Base-by-base conservation (phyloP, 305 asterid species). In the Withania somnifera region DNA sequence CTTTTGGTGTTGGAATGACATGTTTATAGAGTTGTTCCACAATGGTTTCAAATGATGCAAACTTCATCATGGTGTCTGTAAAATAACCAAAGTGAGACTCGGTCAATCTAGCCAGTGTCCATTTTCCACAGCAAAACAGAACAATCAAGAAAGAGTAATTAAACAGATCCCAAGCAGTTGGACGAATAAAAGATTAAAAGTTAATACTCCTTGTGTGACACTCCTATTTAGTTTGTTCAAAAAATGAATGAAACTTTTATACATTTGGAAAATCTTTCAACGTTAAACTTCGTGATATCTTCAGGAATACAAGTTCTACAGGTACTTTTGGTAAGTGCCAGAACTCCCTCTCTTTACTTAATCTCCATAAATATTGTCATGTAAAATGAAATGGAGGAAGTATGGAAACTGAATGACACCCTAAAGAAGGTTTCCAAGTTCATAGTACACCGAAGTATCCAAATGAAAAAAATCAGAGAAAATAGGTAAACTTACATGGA, bases 51-150 rank as follows among this genome's bases (percentile, higher is more conserved):
- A 91, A 95, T 2, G 98, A 90, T 1, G 98, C 93, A 78, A 95
- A 95, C 85, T 94, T 95, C 97, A 95, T 94, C 99, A 95, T 95
- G 13, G 99, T 94, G 84, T 95, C 97, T 93, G 92, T 85, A 85
- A 71, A 47, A 14, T 57, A 45, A 28, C 34, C 76, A 53, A 32
- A 50, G 52, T 50, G 28, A 68, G 63, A 52, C 42, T 77, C 54
- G 2, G 60, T 73, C 24, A 73, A 15, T 50, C 79, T 45, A 14
- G 40, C 38, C 79, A 14, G 38, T 45, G 4, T 24, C 53, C 36
- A 42, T 69, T 20, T 20, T 11, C 77, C 20, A 69, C 54, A 40
- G 56, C 54, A 69, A 13, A n/a, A n/a, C 14, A 3, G 6, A 69
- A 22, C 57, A 42, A 20, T 71, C 38, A 42, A 71, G 14, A 42